Evolutionary conservation across 768 basidiomycete species (phyloP).

Genomic region (Lyophyllum decastes): DNA sequence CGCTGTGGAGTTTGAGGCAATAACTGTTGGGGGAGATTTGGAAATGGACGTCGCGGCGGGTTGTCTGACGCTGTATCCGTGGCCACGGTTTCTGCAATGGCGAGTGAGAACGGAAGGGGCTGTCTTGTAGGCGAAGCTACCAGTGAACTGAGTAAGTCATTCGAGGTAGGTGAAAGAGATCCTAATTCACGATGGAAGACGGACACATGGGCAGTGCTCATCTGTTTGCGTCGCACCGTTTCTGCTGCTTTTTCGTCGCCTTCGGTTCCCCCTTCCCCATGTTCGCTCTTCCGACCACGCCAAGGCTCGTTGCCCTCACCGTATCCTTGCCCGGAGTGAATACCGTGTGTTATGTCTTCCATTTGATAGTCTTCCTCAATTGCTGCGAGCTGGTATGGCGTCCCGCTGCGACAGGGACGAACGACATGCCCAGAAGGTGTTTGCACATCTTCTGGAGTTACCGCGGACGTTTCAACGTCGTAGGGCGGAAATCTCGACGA

Average conservation of each 20-base stretch:
- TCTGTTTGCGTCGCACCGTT: background rate
- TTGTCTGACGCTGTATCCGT: background rate
- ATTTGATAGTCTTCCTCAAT: background rate
- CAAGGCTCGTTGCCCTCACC: background rate
- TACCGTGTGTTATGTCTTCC: background rate
- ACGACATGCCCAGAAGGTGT: background rate
- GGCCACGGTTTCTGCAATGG: background rate
- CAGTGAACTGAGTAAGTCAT: constrained; percentile 39
- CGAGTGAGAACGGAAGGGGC: background rate
- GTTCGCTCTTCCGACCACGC: background rate
- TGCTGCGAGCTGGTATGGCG: background rate
- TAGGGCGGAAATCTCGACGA: background rate
- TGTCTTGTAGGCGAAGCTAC: constrained; percentile 23
- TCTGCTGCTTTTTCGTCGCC: background rate
- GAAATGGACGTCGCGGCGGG: constrained; percentile 1
- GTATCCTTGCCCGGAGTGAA: background rate
- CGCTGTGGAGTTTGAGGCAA: constrained; percentile 19
- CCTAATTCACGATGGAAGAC: constrained; percentile 43
- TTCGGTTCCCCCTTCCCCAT: background rate
- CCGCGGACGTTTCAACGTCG: background rate
- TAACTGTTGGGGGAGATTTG: constrained; percentile 19
- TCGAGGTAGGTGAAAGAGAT: constrained; percentile 64
- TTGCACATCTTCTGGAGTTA: background rate
- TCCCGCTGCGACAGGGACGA: background rate
- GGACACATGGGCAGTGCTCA: constrained; percentile 7